Evolutionary conservation across 371 early-diverging fungal species (phyloP).

Genomic region (Haplosporangium sp.): DNA sequence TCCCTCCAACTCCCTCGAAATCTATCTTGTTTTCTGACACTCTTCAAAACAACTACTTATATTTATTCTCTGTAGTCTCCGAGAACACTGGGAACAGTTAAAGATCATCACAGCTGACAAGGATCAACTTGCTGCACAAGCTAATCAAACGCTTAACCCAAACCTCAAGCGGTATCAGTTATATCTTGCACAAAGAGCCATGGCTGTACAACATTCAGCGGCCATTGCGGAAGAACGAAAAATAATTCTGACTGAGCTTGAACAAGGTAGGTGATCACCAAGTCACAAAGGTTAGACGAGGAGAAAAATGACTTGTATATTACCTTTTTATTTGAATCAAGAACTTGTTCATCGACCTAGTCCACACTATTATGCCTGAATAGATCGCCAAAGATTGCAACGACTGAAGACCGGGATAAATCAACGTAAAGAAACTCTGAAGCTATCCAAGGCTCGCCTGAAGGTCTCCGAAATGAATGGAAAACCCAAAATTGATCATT

Average conservation of each 20-base stretch:
- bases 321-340: not conserved
- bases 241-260: slow-evolving; percentile 48
- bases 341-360: slow-evolving; percentile 2
- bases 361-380: not conserved
- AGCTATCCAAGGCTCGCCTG: slow-evolving; percentile 46
- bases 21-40: no score
- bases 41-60: not conserved
- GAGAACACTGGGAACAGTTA: slow-evolving; percentile 58
- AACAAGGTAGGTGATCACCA: slow-evolving; percentile 49
- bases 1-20: no score
- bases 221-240: slow-evolving; percentile 49
- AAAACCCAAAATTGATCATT: slow-evolving; percentile 27
- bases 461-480: slow-evolving; percentile 52
- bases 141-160: slow-evolving; percentile 52
- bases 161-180: slow-evolving; percentile 57
- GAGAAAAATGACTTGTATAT: not conserved
- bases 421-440: slow-evolving; percentile 49
- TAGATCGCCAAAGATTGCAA: slow-evolving; percentile 52
- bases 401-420: slow-evolving; percentile 31
- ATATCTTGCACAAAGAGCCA: slow-evolving; percentile 59
- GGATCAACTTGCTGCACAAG: slow-evolving; percentile 58
- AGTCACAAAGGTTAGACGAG: not conserved
- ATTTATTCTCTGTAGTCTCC: slow-evolving; percentile 46
- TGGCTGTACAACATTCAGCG: slow-evolving; percentile 48
- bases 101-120: slow-evolving; percentile 53